Percentiles rank a stretch among this genome's conserved stretches.
Evolutionary conservation across 2,329 filamentous ascomycete genomes (phyloP).

Genomic region (Diplodia sapinea): DNA sequence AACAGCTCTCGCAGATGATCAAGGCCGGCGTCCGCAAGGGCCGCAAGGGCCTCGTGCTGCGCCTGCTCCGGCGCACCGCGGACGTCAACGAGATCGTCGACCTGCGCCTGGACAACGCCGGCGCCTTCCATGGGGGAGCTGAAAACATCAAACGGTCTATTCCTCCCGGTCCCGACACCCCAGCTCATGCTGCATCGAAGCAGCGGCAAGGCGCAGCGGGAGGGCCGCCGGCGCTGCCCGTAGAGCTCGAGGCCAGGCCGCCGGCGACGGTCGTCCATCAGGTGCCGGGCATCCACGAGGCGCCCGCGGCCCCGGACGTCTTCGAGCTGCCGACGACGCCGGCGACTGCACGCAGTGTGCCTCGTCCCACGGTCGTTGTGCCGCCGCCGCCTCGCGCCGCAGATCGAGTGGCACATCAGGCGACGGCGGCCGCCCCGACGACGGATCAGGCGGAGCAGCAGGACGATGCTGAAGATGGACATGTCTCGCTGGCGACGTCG

Average conservation of each 20-base stretch:
- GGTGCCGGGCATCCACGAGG: constrained; percentile 25
- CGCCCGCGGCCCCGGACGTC: not conserved
- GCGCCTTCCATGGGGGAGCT: not conserved
- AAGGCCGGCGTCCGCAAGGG: constrained; percentile 44
- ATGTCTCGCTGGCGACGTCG: not conserved
- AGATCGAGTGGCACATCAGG: not conserved
- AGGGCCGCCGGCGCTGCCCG: not conserved
- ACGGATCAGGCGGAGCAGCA: not conserved
- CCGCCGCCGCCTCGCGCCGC: not conserved
- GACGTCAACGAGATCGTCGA: constrained; percentile 21
- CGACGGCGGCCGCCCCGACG: not conserved
- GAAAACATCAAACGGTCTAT: not conserved
- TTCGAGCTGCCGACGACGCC: constrained; percentile 10
- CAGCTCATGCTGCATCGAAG: too few relatives aligned
- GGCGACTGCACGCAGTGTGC: not conserved
- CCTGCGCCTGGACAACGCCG: not conserved
- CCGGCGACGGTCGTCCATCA: not conserved
- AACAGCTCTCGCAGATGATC: constrained; percentile 39
- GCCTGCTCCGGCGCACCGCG: constrained; percentile 40
- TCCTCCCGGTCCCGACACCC: too few relatives aligned
- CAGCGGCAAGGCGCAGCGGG: too few relatives aligned
- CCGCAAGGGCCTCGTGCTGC: constrained; percentile 43
- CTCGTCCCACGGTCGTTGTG: not conserved
- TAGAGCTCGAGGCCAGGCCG: constrained; percentile 13
- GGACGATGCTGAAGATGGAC: not conserved